These are phyloP conservation scores for Linderina pennispora DNA, from an alignment of 192 early-diverging fungal species.

Conservation along the genomic window DNA sequence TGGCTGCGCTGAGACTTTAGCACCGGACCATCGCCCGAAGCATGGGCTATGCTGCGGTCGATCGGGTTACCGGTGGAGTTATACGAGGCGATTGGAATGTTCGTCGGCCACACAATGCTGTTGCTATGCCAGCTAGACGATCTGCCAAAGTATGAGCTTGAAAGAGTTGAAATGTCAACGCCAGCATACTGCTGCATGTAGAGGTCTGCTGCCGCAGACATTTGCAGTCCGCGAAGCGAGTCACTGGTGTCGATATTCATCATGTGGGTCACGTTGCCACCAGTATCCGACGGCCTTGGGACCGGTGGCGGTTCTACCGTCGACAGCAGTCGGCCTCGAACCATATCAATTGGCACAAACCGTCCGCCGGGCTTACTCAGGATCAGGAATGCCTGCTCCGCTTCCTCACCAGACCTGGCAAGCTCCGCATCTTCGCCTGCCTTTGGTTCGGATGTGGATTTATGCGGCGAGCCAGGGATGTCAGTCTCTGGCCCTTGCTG, in stretches of 20 bases:
- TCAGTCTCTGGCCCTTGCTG: too few species aligned
- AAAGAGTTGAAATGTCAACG: constrained; percentile 12
- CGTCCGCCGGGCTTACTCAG: constrained; percentile 47
- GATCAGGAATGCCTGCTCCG: constrained; percentile 14
- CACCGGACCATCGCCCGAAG: neutral
- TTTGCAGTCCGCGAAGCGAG: constrained; percentile 17
- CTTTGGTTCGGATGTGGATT: too few species aligned
- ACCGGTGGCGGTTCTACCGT: constrained; percentile 33
- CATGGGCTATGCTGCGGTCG: constrained; percentile 12
- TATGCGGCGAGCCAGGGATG: too few species aligned
- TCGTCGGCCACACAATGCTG: constrained; percentile 23
- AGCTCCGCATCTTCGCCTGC: neutral
- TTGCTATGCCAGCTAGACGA: constrained; percentile 46
- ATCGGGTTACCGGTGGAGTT: constrained; percentile 9
- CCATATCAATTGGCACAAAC: constrained; percentile 47
- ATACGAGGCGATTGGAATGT: constrained; percentile 8
- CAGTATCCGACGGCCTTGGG: constrained; percentile 11
- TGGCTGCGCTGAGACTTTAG: constrained; percentile 4
- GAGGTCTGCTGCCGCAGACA: constrained; percentile 11
- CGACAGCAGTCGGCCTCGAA: constrained; percentile 22
- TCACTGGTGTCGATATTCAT: constrained; percentile 37
- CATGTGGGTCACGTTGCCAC: constrained; percentile 36
- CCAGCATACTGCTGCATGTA: constrained; percentile 11
- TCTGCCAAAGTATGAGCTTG: constrained; percentile 20
- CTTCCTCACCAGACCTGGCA: neutral